Evolutionary conservation across 192 early-diverging fungal genomes (phyloP), one percentile per base, ranked within the genome.

Genomic region (Paraglomus brasilianum): DNA sequence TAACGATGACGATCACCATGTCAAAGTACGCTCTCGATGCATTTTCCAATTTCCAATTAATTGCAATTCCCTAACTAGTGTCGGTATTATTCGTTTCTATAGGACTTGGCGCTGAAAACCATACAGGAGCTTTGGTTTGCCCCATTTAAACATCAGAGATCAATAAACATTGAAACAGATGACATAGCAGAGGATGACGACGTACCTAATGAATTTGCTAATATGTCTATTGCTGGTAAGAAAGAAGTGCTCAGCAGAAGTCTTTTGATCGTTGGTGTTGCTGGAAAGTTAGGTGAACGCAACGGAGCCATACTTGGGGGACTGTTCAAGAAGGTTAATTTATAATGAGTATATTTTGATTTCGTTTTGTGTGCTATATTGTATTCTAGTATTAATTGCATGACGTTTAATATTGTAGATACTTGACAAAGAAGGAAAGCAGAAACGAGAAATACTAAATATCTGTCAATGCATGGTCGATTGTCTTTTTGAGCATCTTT

Each of bases 101-200:
- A 86, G 56, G 89, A 95, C 63, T 74, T 93, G 5, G 87, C 92
- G 0, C 62, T 82, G 21, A 91, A 92, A 67, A 80, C 78, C 6
- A 69, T 92, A 36, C 83, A 88, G 46, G 92, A 95, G 56, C 78
- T 92, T 14, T 83, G 88, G 81, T 91, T 95, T 48, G 60, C 58
- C 5, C 79, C 87, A 8, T 87, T 86, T 17, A 76, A 70, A 50
- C 64, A 66, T 61, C 63, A 75, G 38, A 67, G 44, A 48, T 63
- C 40, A 39, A 42, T 64, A 5, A 58, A 4, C 2, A 45, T 68
- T 44, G 64, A 72, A 11, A 47, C 41, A 19, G 51, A 66, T 43
- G 59, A 67, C 41, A 24, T 59, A 36, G 59, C 62, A 0, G 72
- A 68, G 46, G 77, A 71, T 51, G 75, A 81, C 38, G 79, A 76